phyloP scores from a whole-genome alignment of 2,329 filamentous ascomycete species.

The Fusarium solani-melongenae region DNA sequence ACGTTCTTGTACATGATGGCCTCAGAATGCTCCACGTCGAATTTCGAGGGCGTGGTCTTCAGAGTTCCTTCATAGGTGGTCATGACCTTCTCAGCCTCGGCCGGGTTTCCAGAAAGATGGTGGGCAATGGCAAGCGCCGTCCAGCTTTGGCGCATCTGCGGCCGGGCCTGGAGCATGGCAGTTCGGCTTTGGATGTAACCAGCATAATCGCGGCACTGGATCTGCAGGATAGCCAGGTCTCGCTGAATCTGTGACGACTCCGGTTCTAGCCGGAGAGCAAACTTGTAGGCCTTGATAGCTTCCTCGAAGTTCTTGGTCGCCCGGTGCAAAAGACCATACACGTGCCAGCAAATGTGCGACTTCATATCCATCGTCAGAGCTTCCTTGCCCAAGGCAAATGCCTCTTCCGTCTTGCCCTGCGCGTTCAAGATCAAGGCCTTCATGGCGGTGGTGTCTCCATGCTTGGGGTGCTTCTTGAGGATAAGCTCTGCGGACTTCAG shows the following conservation, averaged over 20 bases:
- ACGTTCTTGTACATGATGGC: conserved; percentile 94
- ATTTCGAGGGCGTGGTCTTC: conserved; percentile 79
- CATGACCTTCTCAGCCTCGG: conserved; percentile 89
- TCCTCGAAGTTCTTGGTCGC: conserved; percentile 98
- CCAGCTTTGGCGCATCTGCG: conserved; percentile 91
- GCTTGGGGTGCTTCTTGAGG: conserved; percentile 91
- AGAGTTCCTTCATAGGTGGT: conserved; percentile 94
- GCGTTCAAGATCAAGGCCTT: conserved; percentile 97
- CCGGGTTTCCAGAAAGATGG: conserved; percentile 86
- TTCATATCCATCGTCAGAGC: conserved; percentile 97
- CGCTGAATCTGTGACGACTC: conserved; percentile 93
- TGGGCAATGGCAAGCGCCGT: conserved; percentile 95
- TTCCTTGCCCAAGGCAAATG: conserved; percentile 91
- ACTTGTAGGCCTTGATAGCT: conserved; percentile 99
- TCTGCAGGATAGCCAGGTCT: conserved; percentile 90
- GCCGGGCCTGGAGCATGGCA: conserved; percentile 86
- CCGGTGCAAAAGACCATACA: conserved; percentile 94
- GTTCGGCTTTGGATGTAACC: conserved; percentile 92
- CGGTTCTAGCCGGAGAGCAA: conserved; percentile 92
- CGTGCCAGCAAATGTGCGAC: conserved; percentile 99
- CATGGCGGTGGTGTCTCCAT: conserved; percentile 99
- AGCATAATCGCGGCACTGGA: conserved; percentile 95
- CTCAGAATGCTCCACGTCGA: conserved; percentile 93
- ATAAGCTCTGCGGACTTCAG: conserved; percentile 97
- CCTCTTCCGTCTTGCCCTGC: conserved; percentile 91